A percentile compares a stretch with the other conserved stretches of the same genome.
Conservation (phyloP, 2,329 filamentous ascomycete genomes). For the Penicillium sp. region DNA sequence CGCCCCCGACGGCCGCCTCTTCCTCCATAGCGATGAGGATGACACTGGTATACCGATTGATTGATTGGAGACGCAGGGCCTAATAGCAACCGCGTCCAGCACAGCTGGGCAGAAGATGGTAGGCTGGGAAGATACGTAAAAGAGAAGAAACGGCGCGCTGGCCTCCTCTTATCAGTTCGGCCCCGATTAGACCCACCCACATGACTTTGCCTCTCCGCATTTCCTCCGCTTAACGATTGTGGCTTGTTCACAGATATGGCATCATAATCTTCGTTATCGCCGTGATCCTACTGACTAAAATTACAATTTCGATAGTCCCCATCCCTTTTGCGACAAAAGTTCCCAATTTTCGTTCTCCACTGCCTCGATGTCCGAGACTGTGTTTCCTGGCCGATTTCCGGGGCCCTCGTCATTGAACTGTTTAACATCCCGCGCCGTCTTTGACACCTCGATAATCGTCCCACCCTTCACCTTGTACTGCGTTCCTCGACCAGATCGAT, state of each 20-base stretch:
- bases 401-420: conserved; percentile 57
- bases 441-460: conserved; percentile 58
- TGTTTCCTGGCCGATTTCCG: conserved; percentile 46
- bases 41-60: conserved; percentile 7
- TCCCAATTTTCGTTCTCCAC: conserved; percentile 53
- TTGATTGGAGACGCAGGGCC: not conserved
- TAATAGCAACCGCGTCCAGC: conserved; percentile 18
- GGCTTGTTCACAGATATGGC: not conserved
- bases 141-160: conserved; percentile 13
- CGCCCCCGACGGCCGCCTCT: conserved; percentile 31
- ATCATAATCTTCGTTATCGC: conserved; percentile 5
- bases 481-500: conserved; percentile 29
- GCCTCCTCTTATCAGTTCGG: conserved; percentile 17
- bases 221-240: not conserved
- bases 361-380: conserved; percentile 42
- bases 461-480: conserved; percentile 47
- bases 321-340: conserved; percentile 49
- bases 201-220: conserved; percentile 13
- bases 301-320: conserved; percentile 45
- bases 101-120: conserved; percentile 12
- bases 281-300: not conserved
- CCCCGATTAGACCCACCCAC: conserved; percentile 8
- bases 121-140: conserved; percentile 3
- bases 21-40: conserved; percentile 31
- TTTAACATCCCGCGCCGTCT: conserved; percentile 53